Base-by-base conservation (phyloP, 106 monocot species). In the Acanthochlamys bracteata region DNA sequence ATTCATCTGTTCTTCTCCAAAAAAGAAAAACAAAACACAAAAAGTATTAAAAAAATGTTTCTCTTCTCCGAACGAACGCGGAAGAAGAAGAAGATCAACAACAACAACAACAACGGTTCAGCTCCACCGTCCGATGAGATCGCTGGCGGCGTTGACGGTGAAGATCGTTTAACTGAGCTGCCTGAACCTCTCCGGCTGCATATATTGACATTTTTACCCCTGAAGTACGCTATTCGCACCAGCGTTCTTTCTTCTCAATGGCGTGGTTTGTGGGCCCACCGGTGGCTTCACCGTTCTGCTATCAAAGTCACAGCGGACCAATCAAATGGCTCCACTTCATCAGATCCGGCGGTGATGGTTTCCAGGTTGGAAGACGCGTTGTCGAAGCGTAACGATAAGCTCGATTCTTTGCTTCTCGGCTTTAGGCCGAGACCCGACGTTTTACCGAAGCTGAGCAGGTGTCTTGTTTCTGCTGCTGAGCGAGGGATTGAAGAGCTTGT, bases 191-290 rank as follows among this genome's bases (percentile, higher is more conserved):
- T 57, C 22, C 56, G 56, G 11, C 19, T 57, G 4, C 10, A 7
- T 20, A 57, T 57, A 20, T 24, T 57, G 22, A 19, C 56, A 11
- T 24, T 57, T 24, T 24, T 57, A 11, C 56, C 56, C 56, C 56
- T 57, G 19, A 57, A 57, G 24, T 57, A 20, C 56, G 56, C 56
- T 20, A 57, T 57, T 20, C 56, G 56, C 3, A 57, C 56, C 21
- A 19, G 56, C 56, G 24, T 21, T 1, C 56, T 57, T 20, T 57
- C 56, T 19, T 24, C 56, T 16, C 56, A 57, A 57, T 57, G 56
- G 56, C 20, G 56, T 11, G 20, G 21, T 24, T 20, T 57, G 4
- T 57, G 56, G 7, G 11, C 22, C 22, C 56, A 24, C 19, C 56
- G 56, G 1, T 24, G 20, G 22, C 56, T 24, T 20, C 22, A 57